phyloP scores from a whole-genome alignment of 2,329 filamentous ascomycete species.

The Sporothrix globosa region DNA sequence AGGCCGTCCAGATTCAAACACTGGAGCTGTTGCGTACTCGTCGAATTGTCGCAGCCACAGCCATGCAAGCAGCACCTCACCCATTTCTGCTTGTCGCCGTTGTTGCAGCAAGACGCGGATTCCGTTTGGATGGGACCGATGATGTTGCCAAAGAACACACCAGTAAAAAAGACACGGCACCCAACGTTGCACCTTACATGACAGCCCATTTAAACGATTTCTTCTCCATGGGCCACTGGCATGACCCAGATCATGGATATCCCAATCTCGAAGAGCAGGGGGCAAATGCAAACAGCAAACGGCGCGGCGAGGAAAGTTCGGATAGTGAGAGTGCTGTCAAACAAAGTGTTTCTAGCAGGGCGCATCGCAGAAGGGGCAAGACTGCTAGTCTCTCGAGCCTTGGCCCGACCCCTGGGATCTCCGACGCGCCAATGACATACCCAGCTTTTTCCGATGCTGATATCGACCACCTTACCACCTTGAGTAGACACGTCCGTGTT shows the following conservation, averaged over 20 bases:
- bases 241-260: conserved; percentile 72
- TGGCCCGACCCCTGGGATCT: not conserved
- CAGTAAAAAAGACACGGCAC: not conserved
- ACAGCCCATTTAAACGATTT: conserved; percentile 72
- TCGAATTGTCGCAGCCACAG: conserved; percentile 74
- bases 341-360: conserved; percentile 39
- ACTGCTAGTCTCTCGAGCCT: not conserved
- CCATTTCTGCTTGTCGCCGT: conserved; percentile 80
- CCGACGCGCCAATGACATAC: not conserved
- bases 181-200: conserved; percentile 48
- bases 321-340: conserved; percentile 32
- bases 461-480: conserved; percentile 63
- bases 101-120: conserved; percentile 55
- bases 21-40: conserved; percentile 77
- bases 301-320: not conserved
- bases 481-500: conserved; percentile 62
- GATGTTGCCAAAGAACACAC: not conserved
- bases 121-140: conserved; percentile 37
- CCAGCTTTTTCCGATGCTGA: conserved; percentile 47
- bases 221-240: conserved; percentile 86
- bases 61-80: conserved; percentile 73
- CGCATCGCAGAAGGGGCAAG: conserved; percentile 23
- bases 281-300: conserved; percentile 41
- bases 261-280: conserved; percentile 69
- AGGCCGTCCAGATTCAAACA: conserved; percentile 79